Conservation (phyloP, 208 protist species). For the Leptomonas pyrrhocoris region DNA sequence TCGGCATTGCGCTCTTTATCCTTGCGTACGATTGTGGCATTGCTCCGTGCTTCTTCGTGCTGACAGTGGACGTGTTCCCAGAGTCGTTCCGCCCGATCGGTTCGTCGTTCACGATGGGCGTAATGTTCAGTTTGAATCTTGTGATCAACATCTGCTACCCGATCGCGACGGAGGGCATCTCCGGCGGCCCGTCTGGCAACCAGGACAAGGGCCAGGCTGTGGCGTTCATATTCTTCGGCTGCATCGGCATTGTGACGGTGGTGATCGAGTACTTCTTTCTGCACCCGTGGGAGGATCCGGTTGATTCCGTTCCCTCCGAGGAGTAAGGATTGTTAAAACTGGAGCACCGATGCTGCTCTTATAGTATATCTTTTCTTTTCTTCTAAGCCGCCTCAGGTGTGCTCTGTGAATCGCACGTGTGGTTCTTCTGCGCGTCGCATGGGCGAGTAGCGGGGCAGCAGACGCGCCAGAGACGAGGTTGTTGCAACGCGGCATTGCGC, state of each 20-base stretch:
- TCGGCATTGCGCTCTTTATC: conserved; percentile 66
- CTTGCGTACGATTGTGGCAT: conserved; percentile 52
- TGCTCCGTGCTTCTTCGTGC: conserved; percentile 62
- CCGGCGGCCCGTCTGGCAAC: conserved; percentile 58
- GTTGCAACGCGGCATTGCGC: no score
- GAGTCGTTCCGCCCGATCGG: conserved; percentile 58
- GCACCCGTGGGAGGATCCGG: conserved; percentile 27
- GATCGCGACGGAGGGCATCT: conserved; percentile 61
- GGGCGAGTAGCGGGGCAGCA: no score
- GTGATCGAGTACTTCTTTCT: conserved; percentile 60
- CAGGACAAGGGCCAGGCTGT: conserved; percentile 69
- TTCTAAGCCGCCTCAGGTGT: no score
- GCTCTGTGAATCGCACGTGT: no score
- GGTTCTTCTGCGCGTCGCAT: no score
- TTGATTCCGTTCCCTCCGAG: background rate
- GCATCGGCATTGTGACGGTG: conserved; percentile 48
- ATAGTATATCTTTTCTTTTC: no score
- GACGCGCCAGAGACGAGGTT: no score
- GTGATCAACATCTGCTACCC: conserved; percentile 72
- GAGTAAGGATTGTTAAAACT: no score
- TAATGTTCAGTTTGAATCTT: conserved; percentile 67
- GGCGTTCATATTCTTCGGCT: conserved; percentile 70
- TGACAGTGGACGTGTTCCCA: conserved; percentile 70
- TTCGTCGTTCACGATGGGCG: conserved; percentile 40
- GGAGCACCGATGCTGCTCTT: no score